phyloP scores from a whole-genome alignment of 1,284 basidiomycete genomes.

The Marasmius oreades region DNA sequence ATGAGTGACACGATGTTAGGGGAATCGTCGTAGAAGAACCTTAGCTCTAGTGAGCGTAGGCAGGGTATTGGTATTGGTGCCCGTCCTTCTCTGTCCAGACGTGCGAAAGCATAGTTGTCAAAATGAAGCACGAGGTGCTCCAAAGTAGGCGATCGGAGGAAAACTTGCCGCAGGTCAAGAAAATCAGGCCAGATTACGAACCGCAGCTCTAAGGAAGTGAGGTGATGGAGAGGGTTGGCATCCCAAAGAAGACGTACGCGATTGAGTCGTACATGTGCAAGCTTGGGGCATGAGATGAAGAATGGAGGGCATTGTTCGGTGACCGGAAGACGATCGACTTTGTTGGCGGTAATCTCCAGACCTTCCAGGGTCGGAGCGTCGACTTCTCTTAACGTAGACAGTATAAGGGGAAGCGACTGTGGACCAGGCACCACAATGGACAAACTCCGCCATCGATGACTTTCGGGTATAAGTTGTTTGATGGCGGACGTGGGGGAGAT shows the following conservation, averaged over 20 bases:
- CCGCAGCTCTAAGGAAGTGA: constrained; percentile 13
- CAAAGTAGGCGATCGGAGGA: constrained; percentile 13
- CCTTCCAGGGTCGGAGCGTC: constrained; percentile 11
- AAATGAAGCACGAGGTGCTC: constrained; percentile 16
- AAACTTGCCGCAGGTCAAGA: constrained; percentile 11
- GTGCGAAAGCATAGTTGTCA: constrained; percentile 12
- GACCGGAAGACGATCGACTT: constrained; percentile 12
- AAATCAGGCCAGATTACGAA: constrained; percentile 15
- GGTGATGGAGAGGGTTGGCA: constrained; percentile 10
- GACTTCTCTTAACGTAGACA: constrained; percentile 10
- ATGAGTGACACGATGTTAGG: constrained; percentile 13
- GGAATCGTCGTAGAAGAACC: constrained; percentile 13
- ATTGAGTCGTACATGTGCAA: constrained; percentile 15
- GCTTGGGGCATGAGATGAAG: constrained; percentile 9
- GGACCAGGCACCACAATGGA: constrained; percentile 11
- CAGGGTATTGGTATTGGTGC: constrained; percentile 14
- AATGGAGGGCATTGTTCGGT: constrained; percentile 4
- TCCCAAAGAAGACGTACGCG: constrained; percentile 12
- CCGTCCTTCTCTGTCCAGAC: constrained; percentile 12
- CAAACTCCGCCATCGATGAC: constrained; percentile 13
- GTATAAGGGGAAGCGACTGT: constrained; percentile 8
- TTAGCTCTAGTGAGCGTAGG: constrained; percentile 13
- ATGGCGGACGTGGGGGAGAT: constrained; percentile 11
- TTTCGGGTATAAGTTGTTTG: constrained; percentile 11
- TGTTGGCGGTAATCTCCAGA: constrained; percentile 14